Evolutionary conservation across 208 protist species (phyloP), one percentile per base, ranked within the genome.

Genomic region (Sergeia podlipaevii): DNA sequence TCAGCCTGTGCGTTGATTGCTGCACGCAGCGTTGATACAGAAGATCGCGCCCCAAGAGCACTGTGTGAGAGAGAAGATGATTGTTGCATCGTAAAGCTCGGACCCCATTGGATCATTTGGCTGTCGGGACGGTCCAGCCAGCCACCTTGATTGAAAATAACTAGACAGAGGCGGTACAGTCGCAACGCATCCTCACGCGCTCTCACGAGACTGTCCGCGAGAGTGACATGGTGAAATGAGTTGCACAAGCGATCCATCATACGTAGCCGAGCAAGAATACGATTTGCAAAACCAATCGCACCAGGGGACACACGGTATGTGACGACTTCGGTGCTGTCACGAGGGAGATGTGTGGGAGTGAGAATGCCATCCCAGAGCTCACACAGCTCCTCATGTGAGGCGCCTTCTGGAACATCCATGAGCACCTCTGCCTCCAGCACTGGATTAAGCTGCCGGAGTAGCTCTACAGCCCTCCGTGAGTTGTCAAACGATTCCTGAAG

Each of bases 1-100:
- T 76, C 26, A 8, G 79, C 78, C 55, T 91, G 84, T 5, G 71
- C 64, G 48, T 80, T 71, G 11, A 75, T 50, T 13, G 78, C 83
- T 2, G 8, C 66, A 0, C 57, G 36, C 28, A 49, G 48, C 8
- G 51, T 75, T 5, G 71, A 52, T 8, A 1, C 23, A 13, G 45
- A 44, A 1, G 26, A 28, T 49, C 46, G 34, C 38, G 53, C 13
- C 39, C 42, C 0, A 60, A 30, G 60, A 69, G 37, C 10, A 29
- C 45, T 52, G 56, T 30, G 27, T 63, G 32, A 61, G 62, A 65
- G 24, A 46, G 43, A 28, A 55, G 43, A 30, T 39, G n/a, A 10
- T 27, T 5, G 11, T 5, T 8, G 43, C 8, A 10, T 17, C 18
- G 17, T 34, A 29, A 6, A 11, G 11, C 43, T 34, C 44, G 20